These are phyloP conservation scores for Coprinellus micaceus DNA, from an alignment of 768 basidiomycete species.

Conservation along the genomic window DNA sequence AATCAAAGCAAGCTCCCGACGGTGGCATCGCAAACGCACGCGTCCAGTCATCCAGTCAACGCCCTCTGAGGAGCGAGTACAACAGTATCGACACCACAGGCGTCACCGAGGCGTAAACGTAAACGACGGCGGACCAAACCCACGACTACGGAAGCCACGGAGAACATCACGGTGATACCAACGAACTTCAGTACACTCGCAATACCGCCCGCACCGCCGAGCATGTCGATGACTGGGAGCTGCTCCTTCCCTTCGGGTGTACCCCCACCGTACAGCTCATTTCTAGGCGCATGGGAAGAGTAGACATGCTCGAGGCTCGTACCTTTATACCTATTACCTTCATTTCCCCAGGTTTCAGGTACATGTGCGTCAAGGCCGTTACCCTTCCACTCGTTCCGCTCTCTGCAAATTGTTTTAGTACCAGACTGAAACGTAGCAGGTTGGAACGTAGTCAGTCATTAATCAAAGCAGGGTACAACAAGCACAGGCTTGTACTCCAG, in stretches of 20 bases:
- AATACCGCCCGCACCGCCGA: background rate
- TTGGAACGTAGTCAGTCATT: too few relatives aligned
- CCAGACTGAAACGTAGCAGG: too few relatives aligned
- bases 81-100: background rate
- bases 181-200: background rate
- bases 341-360: too few relatives aligned
- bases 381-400: too few relatives aligned
- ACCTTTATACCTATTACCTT: too few relatives aligned
- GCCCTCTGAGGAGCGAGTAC: background rate
- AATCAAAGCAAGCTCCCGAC: constrained; percentile 80
- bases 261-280: too few relatives aligned
- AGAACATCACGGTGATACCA: background rate
- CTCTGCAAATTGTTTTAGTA: too few relatives aligned
- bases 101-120: background rate
- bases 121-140: background rate
- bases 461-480: too few relatives aligned
- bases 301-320: too few relatives aligned
- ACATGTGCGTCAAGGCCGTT: too few relatives aligned
- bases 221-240: background rate
- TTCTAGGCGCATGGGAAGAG: too few relatives aligned
- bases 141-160: background rate
- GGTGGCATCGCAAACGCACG: background rate
- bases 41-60: background rate
- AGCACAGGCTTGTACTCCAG: too few relatives aligned
- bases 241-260: background rate